Percentiles rank a stretch among this genome's conserved stretches.
Conservation (phyloP, 2,329 filamentous ascomycete species). For the Diplodia mutila region DNA sequence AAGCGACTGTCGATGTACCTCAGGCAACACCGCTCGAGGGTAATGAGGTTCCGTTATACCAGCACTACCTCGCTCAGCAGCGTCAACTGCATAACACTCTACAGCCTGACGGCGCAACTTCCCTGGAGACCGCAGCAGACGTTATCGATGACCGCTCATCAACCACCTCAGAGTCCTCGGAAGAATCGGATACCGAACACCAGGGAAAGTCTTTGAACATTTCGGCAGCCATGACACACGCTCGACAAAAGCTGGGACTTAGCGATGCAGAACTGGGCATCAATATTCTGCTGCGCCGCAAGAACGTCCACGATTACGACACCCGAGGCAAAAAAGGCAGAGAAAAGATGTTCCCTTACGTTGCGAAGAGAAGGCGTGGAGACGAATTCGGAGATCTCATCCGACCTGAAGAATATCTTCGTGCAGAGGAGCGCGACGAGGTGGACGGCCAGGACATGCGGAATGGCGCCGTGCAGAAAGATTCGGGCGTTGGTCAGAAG, state of each 20-base stretch:
- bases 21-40: conserved; percentile 70
- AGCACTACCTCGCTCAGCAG: conserved; percentile 89
- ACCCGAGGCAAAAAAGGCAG: conserved; percentile 88
- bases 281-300: conserved; percentile 85
- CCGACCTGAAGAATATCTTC: conserved; percentile 87
- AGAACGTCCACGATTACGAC: conserved; percentile 91
- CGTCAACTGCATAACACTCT: conserved; percentile 82
- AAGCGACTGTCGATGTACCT: conserved; percentile 35
- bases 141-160: conserved; percentile 83
- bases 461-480: conserved; percentile 50
- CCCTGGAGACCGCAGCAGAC: conserved; percentile 71
- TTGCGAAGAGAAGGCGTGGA: conserved; percentile 74
- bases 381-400: conserved; percentile 97
- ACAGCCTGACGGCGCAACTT: conserved; percentile 68
- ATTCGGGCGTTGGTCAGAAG: conserved; percentile 76
- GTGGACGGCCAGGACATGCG: conserved; percentile 67
- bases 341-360: conserved; percentile 89
- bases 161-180: conserved; percentile 82
- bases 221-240: conserved; percentile 81
- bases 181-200: conserved; percentile 86
- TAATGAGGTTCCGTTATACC: conserved; percentile 79
- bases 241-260: conserved; percentile 81
- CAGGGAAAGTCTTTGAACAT: conserved; percentile 91
- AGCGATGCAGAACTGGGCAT: conserved; percentile 90
- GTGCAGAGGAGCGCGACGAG: conserved; percentile 87